Conservation (phyloP, 2,329 filamentous ascomycete species). For the Orbilia quercus region DNA sequence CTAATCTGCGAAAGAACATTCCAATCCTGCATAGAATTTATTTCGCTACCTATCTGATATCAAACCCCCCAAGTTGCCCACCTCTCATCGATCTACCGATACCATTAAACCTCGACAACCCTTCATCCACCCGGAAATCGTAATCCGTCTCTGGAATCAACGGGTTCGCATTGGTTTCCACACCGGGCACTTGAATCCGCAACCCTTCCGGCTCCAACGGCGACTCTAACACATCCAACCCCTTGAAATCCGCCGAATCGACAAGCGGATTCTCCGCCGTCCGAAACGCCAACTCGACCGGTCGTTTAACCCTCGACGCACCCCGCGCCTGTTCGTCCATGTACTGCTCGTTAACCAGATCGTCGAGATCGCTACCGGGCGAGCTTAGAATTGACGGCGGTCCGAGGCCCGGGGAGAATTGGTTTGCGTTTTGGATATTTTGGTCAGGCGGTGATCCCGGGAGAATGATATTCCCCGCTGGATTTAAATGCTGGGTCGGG, state of each 20-base stretch:
- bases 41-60: too few relatives aligned
- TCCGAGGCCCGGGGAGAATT: conserved; percentile 10
- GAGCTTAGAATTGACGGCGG: conserved; percentile 19
- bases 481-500: conserved; percentile 10
- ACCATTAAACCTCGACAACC: conserved; percentile 5
- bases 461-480: neutral
- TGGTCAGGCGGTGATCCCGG: neutral
- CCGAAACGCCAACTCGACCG: conserved; percentile 14
- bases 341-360: conserved; percentile 25
- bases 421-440: neutral
- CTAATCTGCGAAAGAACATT: too few relatives aligned
- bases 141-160: conserved; percentile 14
- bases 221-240: neutral
- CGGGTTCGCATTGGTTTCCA: conserved; percentile 1
- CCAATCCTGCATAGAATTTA: too few relatives aligned
- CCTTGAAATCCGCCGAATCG: conserved; percentile 14
- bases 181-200: neutral
- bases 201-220: neutral
- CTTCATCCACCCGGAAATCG: conserved; percentile 5
- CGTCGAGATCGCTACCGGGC: conserved; percentile 33
- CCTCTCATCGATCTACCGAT: conserved; percentile 19
- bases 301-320: neutral
- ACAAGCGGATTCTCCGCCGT: conserved; percentile 12
- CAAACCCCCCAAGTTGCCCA: conserved; percentile 11
- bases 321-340: conserved; percentile 22